Evolutionary conservation across 306 rosid genomes (phyloP).

Genomic region (Aeschynomene evenia): DNA sequence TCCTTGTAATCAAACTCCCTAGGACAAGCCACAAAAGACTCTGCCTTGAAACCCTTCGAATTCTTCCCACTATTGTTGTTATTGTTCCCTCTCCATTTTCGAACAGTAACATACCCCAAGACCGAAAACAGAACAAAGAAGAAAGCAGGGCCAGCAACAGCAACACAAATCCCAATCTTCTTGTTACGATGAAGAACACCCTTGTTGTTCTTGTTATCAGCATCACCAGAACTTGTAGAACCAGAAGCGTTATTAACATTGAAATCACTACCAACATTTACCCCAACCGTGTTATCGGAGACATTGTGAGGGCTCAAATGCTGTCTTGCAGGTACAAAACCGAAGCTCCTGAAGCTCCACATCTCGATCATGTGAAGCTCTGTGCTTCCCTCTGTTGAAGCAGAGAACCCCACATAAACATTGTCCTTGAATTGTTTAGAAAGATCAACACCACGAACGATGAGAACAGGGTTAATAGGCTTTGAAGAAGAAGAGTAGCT

Average conservation of each 20-base stretch:
- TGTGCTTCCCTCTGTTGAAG: conserved; percentile 70
- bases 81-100: conserved; percentile 40
- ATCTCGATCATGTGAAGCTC: conserved; percentile 56
- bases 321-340: conserved; percentile 43
- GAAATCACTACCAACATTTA: not conserved
- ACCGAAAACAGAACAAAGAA: conserved; percentile 40
- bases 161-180: conserved; percentile 50
- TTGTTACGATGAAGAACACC: not conserved
- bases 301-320: conserved; percentile 44
- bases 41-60: conserved; percentile 40
- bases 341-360: conserved; percentile 65
- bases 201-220: conserved; percentile 16
- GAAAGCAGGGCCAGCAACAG: conserved; percentile 51
- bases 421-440: conserved; percentile 38
- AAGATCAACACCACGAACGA: conserved; percentile 43
- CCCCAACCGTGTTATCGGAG: conserved; percentile 45
- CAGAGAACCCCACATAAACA: conserved; percentile 57
- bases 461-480: conserved; percentile 49
- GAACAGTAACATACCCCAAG: conserved; percentile 47
- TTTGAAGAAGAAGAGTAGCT: conserved; percentile 43
- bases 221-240: not conserved
- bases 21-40: conserved; percentile 53
- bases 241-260: not conserved
- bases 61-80: not conserved
- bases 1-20: conserved; percentile 67